These are phyloP conservation scores for Yamadazyma conglobata DNA, from an alignment of 1,139 yeast species.

Conservation along the genomic window DNA sequence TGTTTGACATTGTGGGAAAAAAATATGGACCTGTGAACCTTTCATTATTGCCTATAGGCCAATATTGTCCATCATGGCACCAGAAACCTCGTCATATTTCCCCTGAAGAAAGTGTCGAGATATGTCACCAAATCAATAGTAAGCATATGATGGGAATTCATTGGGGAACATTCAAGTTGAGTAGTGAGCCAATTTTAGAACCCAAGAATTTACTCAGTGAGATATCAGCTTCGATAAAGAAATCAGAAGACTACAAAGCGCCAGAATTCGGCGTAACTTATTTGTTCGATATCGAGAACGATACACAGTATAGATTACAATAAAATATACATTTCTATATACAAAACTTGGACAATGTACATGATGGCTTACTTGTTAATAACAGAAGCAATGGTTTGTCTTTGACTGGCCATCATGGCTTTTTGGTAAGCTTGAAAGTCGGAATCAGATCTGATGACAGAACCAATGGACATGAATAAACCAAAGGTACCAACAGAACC, in stretches of 20 bases:
- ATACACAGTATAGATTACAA: slow-evolving; percentile 13
- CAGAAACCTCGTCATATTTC: slow-evolving; percentile 84
- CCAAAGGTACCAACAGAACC: slow-evolving; percentile 98
- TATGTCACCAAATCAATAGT: slow-evolving; percentile 62
- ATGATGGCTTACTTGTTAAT: neutral
- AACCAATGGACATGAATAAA: slow-evolving; percentile 91
- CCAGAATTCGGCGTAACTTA: slow-evolving; percentile 46
- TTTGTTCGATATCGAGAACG: slow-evolving; percentile 27
- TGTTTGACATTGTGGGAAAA: slow-evolving; percentile 62
- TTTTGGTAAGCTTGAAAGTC: slow-evolving; percentile 42
- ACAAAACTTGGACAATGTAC: too few relatives aligned
- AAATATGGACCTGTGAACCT: slow-evolving; percentile 62
- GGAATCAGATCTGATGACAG: slow-evolving; percentile 80
- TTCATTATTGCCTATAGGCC: slow-evolving; percentile 88
- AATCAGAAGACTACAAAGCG: slow-evolving; percentile 21
- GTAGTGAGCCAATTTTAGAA: slow-evolving; percentile 84
- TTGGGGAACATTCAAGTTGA: slow-evolving; percentile 91
- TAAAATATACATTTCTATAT: slow-evolving; percentile 5
- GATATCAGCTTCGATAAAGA: slow-evolving; percentile 20
- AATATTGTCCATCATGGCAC: slow-evolving; percentile 94
- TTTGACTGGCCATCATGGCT: slow-evolving; percentile 35
- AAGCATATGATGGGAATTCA: slow-evolving; percentile 79
- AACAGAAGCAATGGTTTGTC: slow-evolving; percentile 13
- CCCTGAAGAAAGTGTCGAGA: slow-evolving; percentile 71
- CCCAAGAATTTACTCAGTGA: slow-evolving; percentile 51